phyloP scores from a whole-genome alignment of 2,329 filamentous ascomycete species.

The Apiospora phragmitis region DNA sequence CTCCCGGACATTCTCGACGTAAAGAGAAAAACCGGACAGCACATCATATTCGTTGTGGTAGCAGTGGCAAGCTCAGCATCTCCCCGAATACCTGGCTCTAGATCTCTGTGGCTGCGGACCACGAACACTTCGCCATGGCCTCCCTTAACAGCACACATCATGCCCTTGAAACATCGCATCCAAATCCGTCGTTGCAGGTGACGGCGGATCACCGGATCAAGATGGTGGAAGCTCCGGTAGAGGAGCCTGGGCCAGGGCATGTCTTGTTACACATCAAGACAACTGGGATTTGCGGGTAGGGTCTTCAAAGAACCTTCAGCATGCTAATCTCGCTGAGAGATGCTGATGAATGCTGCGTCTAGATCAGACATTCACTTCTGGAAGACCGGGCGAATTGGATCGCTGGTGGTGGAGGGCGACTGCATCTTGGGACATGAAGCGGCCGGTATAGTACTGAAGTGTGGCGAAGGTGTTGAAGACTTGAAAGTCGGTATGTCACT shows the following conservation, averaged over 20 bases:
- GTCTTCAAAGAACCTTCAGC: neutral
- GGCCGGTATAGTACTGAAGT: conserved; percentile 58
- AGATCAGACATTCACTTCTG: conserved; percentile 70
- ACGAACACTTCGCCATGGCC: neutral
- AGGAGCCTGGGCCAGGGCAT: conserved; percentile 53
- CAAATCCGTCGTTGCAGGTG: conserved; percentile 58
- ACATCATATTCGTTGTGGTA: neutral
- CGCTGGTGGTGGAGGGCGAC: conserved; percentile 60
- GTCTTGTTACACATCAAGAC: conserved; percentile 62
- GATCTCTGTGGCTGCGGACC: rapidly evolving
- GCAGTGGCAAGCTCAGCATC: neutral
- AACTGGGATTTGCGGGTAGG: conserved; percentile 64
- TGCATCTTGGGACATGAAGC: conserved; percentile 68
- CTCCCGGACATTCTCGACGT: too few relatives aligned
- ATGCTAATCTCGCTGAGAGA: neutral
- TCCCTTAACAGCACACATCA: neutral
- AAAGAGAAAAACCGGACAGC: neutral
- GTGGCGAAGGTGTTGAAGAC: conserved; percentile 53
- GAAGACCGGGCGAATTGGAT: conserved; percentile 64
- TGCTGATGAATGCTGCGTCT: neutral
- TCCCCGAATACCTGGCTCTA: too few relatives aligned
- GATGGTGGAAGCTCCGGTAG: conserved; percentile 56
- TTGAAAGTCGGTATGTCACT: conserved; percentile 43
- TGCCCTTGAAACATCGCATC: conserved; percentile 3
- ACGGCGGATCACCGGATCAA: conserved; percentile 62